These are phyloP conservation scores for Suillus weaverae DNA, from an alignment of 768 basidiomycete genomes.

Conservation along the genomic window DNA sequence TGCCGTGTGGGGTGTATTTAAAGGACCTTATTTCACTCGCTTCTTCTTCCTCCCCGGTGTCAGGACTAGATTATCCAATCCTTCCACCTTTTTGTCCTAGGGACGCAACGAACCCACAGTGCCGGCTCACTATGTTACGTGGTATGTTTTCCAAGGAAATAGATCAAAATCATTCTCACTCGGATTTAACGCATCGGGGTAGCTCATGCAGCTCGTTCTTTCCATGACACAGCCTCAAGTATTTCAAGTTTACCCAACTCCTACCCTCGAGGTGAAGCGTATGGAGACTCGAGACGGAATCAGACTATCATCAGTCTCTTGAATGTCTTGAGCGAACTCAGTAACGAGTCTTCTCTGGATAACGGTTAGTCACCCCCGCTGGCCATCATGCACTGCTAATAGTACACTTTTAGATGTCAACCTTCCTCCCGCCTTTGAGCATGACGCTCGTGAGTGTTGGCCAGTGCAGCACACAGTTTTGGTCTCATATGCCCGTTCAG, in stretches of 20 bases:
- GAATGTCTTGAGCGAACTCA: constrained; percentile 46
- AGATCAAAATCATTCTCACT: constrained; percentile 18
- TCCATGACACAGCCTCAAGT: constrained; percentile 27
- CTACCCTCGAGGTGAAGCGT: constrained; percentile 29
- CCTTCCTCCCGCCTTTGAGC: constrained; percentile 40
- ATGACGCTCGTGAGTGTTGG: constrained; percentile 44
- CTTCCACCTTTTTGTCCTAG: not conserved
- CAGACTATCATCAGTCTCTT: constrained; percentile 48
- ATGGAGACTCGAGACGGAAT: constrained; percentile 36
- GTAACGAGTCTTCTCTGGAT: constrained; percentile 37
- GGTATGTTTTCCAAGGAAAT: constrained; percentile 25
- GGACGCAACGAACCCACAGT: not conserved
- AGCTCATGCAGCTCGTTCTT: constrained; percentile 22
- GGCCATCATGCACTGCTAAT: constrained; percentile 4
- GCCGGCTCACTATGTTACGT: constrained; percentile 25
- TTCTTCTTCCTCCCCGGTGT: not conserved
- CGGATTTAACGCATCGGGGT: not conserved
- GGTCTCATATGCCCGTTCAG: constrained; percentile 28
- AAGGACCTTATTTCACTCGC: constrained; percentile 18
- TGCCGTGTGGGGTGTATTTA: constrained; percentile 34
- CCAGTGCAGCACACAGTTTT: not conserved
- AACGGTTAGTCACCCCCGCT: constrained; percentile 29
- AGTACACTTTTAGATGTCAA: constrained; percentile 20
- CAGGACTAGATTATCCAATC: not conserved
- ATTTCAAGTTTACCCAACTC: constrained; percentile 24